Evolutionary conservation across 768 basidiomycete species (phyloP).

Genomic region (Tricholoma matsutake): DNA sequence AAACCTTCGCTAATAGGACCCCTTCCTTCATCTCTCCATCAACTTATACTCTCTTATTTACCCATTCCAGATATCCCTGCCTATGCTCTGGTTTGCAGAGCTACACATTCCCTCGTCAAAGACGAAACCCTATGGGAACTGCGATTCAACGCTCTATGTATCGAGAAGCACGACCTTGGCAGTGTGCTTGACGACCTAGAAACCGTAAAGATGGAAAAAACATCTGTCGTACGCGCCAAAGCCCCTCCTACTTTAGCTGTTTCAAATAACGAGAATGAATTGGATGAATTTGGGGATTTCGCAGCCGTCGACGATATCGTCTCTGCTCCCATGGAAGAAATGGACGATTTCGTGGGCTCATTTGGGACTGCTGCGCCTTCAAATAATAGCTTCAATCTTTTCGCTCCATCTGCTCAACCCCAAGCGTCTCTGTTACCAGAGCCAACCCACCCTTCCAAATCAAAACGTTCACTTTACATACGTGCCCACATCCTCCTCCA

Average conservation of each 20-base stretch:
- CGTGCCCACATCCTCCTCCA: constrained; percentile 64
- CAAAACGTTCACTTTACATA: constrained; percentile 47
- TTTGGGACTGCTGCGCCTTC: neutral
- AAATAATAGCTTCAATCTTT: neutral
- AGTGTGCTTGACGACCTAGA: constrained; percentile 62
- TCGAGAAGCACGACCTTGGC: constrained; percentile 42
- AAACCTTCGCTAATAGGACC: constrained; percentile 58
- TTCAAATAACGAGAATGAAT: constrained; percentile 42
- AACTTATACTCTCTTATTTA: constrained; percentile 67
- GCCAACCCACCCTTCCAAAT: neutral
- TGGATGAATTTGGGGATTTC: constrained; percentile 92
- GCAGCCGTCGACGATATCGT: constrained; percentile 42
- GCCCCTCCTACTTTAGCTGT: constrained; percentile 51
- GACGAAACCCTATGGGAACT: constrained; percentile 79
- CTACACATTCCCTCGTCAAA: constrained; percentile 57
- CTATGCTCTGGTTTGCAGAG: constrained; percentile 65
- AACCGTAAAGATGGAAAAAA: constrained; percentile 36
- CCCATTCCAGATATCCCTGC: constrained; percentile 79
- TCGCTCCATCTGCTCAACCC: neutral
- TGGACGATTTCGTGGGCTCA: constrained; percentile 46
- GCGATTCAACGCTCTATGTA: constrained; percentile 62
- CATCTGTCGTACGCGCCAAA: constrained; percentile 29
- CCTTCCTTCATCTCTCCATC: constrained; percentile 75
- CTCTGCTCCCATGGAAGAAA: constrained; percentile 34
- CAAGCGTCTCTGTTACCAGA: neutral